These are phyloP conservation scores for Tolypocladium capitatum DNA, from an alignment of 2,329 filamentous ascomycete species.

Conservation along the genomic window DNA sequence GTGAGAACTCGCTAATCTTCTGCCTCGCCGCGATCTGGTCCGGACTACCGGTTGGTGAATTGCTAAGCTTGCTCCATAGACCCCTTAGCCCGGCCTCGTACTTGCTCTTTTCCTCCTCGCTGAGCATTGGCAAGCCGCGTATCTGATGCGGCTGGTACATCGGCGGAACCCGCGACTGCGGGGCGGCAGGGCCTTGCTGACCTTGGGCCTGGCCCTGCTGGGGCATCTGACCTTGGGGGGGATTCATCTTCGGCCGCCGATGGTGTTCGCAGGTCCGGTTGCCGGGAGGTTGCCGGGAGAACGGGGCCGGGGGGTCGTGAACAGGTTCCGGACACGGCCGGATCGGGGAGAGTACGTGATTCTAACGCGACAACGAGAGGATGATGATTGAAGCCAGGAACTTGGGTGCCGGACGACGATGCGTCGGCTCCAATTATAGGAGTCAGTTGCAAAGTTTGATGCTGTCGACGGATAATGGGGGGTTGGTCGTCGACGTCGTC, in stretches of 20 bases:
- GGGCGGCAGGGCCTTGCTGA: constrained; percentile 11
- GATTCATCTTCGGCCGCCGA: constrained; percentile 10
- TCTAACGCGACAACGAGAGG: not conserved
- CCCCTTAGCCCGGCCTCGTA: constrained; percentile 43
- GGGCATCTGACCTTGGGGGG: constrained; percentile 10
- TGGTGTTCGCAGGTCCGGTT: not conserved
- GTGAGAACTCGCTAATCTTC: constrained; percentile 48
- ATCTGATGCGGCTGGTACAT: constrained; percentile 41
- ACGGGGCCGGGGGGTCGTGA: not conserved
- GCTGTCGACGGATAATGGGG: not conserved
- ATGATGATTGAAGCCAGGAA: not conserved
- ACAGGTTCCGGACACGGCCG: not conserved
- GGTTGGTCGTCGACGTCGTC: too few species aligned
- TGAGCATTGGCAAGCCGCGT: constrained; percentile 34
- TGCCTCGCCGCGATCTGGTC: constrained; percentile 38
- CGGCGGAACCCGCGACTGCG: constrained; percentile 16
- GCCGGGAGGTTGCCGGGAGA: not conserved
- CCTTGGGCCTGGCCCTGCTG: constrained; percentile 12
- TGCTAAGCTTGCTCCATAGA: constrained; percentile 41
- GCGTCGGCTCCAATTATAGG: not conserved
- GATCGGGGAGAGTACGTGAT: not conserved
- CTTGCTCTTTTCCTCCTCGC: constrained; percentile 40
- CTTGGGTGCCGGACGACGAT: not conserved
- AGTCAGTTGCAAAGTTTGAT: not conserved
- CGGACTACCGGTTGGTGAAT: constrained; percentile 29